Evolutionary conservation across 1,284 basidiomycete genomes (phyloP), one percentile per base, ranked within the genome.

Genomic region (Xerocomus subilludens): DNA sequence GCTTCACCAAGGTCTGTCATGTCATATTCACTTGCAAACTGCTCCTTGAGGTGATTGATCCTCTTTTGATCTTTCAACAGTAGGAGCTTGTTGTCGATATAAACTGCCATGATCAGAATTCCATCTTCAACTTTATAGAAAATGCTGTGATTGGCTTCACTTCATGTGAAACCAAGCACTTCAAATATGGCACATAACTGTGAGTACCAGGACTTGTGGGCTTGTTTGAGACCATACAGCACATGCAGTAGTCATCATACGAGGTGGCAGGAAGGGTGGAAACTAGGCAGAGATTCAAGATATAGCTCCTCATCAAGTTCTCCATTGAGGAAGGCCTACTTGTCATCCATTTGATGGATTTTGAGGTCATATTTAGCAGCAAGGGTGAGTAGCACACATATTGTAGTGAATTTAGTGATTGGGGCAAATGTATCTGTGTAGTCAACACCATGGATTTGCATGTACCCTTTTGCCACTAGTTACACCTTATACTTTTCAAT

Each of bases 191-290:
- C 33, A 20, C 47, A 62, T 5, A 71, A 20, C 5, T 3, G 27
- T 13, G 53, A 7, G 49, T 80, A 78, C 80, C 80, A 81, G 0
- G 45, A 36, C 11, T 58, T 75, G 5, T 76, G 74, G 6, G 73
- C 77, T 67, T 83, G 81, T 36, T 81, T 82, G 16, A 81, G 76
- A 18, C 82, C 76, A 36, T 82, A 83, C 10, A 82, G 71, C 2
- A 77, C 64, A 16, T 30, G 33, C 3, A 60, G 21, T 25, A 71
- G 45, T 25, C 36, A 32, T 20, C 55, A 65, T 2, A 71, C 45
- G 3, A 45, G 20, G 32, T 65, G 30, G 7, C n/a, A 14, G 11
- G 42, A 33, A 5, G 33, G 5, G 21, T 25, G 5, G 8, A 59
- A 58, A 2, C 71, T 35, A 0, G 60, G 38, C 4, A 64, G 73